Percentiles rank a stretch among this genome's conserved stretches.
Evolutionary conservation across 352 stramenopile species (phyloP).

Genomic region (Phytophthora brassicae): DNA sequence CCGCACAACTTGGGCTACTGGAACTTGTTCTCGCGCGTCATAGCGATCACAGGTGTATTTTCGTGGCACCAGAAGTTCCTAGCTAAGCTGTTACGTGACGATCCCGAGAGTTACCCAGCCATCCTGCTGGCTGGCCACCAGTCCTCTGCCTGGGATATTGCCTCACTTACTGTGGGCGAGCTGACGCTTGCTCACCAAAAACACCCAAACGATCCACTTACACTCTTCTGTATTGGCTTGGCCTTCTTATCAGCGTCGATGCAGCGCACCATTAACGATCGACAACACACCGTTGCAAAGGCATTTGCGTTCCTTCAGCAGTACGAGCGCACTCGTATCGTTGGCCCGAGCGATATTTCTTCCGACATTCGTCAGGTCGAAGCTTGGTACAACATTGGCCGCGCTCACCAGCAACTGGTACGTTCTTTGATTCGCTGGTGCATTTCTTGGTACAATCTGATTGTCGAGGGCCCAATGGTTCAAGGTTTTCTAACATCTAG

Average conservation of each 20-base stretch:
- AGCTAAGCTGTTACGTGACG: constrained; percentile 75
- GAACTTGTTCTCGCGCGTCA: constrained; percentile 85
- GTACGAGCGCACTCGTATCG: constrained; percentile 66
- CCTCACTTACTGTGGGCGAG: constrained; percentile 83
- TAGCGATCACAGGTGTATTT: constrained; percentile 82
- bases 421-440: constrained; percentile 8
- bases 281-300: constrained; percentile 83
- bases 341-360: constrained; percentile 48
- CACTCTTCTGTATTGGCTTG: constrained; percentile 83
- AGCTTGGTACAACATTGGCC: constrained; percentile 87
- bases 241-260: constrained; percentile 84
- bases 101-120: constrained; percentile 75
- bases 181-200: constrained; percentile 82
- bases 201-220: constrained; percentile 70
- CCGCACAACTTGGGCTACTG: constrained; percentile 80
- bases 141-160: constrained; percentile 83
- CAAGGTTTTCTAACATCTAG: constrained; percentile 7
- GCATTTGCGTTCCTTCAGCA: constrained; percentile 86
- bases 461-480: background rate
- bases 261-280: constrained; percentile 85
- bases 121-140: constrained; percentile 84
- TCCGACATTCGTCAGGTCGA: constrained; percentile 73
- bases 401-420: constrained; percentile 87
- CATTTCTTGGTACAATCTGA: background rate
- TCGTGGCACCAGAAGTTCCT: constrained; percentile 89